phyloP scores from a whole-genome alignment of 148 eudicot species.

The Fallopia convolvulus region DNA sequence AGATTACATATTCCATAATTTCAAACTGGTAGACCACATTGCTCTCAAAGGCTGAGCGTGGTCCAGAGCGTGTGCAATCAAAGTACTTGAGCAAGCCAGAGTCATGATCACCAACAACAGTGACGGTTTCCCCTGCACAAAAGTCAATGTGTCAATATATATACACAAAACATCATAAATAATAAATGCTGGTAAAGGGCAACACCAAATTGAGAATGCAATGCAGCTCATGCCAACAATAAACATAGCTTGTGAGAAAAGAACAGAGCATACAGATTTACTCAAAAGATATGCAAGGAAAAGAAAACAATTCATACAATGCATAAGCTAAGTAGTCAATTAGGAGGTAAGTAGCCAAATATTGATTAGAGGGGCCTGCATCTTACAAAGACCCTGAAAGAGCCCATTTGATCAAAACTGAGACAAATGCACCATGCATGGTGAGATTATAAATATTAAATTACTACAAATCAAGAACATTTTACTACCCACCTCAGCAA shows the following conservation, averaged over 20 bases:
- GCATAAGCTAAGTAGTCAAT: neutral
- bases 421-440: neutral
- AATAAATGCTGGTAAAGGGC: neutral
- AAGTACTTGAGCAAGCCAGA: slow-evolving; percentile 77
- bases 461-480: neutral
- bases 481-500: neutral
- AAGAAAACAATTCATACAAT: neutral
- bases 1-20: slow-evolving; percentile 96
- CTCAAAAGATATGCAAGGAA: neutral
- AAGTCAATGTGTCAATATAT: neutral
- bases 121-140: slow-evolving; percentile 77
- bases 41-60: slow-evolving; percentile 93
- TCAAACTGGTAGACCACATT: slow-evolving; percentile 92
- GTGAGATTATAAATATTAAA: neutral
- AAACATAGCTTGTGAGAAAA: slow-evolving; percentile 1
- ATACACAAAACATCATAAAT: neutral
- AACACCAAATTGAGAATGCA: neutral
- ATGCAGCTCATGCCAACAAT: neutral
- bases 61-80: slow-evolving; percentile 90
- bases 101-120: slow-evolving; percentile 95
- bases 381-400: neutral
- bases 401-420: neutral
- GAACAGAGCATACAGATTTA: neutral
- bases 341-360: neutral
- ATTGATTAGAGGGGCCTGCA: neutral